Conservation (phyloP, 1,284 basidiomycete genomes). For the Gastroboletus turbinatus region DNA sequence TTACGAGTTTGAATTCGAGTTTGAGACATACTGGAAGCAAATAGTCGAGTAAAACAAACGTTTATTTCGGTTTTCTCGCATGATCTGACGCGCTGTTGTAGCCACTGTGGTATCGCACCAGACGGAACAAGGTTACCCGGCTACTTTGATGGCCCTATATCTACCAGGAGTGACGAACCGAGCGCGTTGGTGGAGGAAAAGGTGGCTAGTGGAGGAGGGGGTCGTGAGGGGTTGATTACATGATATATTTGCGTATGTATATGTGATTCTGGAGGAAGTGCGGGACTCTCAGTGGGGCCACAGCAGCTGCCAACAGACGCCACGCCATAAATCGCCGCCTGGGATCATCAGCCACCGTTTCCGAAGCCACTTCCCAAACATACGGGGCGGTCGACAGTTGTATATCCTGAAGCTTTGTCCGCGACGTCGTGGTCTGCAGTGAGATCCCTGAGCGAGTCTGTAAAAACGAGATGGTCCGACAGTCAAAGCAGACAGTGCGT, state of each 20-base stretch:
- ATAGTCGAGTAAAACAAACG: constrained; percentile 54
- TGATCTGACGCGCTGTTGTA: constrained; percentile 26
- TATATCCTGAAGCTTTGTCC: not conserved
- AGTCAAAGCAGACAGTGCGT: constrained; percentile 38
- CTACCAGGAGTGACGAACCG: not conserved
- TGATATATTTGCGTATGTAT: constrained; percentile 26
- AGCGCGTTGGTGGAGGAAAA: not conserved
- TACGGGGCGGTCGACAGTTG: constrained; percentile 10
- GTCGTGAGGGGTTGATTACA: constrained; percentile 18
- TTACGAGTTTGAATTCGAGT: constrained; percentile 77
- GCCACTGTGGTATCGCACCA: constrained; percentile 57
- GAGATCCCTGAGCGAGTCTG: constrained; percentile 20
- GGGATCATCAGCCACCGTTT: constrained; percentile 31
- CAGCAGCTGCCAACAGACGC: constrained; percentile 20
- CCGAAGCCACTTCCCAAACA: constrained; percentile 16
- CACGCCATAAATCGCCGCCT: constrained; percentile 28
- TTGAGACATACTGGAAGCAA: constrained; percentile 76
- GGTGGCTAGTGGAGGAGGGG: not conserved
- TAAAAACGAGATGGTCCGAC: constrained; percentile 30
- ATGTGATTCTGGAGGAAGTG: not conserved
- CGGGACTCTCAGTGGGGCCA: constrained; percentile 1
- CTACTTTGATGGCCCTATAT: constrained; percentile 28
- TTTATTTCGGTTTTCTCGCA: not conserved
- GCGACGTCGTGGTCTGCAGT: not conserved
- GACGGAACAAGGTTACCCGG: constrained; percentile 53